phyloP scores from a whole-genome alignment of 1,284 basidiomycete genomes.

The Sphagnurus paluster region DNA sequence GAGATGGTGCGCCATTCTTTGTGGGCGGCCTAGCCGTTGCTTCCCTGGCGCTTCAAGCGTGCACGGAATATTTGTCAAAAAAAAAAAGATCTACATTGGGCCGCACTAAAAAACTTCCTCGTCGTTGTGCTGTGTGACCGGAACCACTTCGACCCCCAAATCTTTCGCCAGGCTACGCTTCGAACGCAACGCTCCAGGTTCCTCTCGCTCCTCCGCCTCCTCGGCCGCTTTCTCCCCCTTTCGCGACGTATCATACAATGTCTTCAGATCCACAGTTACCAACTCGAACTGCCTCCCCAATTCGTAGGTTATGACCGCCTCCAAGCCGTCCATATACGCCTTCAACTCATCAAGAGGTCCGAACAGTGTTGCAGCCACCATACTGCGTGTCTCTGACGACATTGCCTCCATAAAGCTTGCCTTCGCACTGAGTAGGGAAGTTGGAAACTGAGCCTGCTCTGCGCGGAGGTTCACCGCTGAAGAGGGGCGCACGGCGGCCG shows the following conservation, averaged over 20 bases:
- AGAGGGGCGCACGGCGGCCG: slow-evolving; percentile 18
- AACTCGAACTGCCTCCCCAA: slow-evolving; percentile 17
- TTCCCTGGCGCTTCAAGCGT: too few species aligned
- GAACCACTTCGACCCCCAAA: slow-evolving; percentile 5
- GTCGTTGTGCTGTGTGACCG: slow-evolving; percentile 1
- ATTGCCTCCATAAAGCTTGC: slow-evolving; percentile 19
- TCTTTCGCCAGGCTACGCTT: slow-evolving; percentile 5
- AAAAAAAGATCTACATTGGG: too few species aligned
- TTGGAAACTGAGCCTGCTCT: slow-evolving; percentile 36
- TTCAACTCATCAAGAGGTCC: slow-evolving; percentile 19
- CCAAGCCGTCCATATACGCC: slow-evolving; percentile 20
- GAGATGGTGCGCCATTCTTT: too few species aligned
- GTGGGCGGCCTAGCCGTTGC: too few species aligned
- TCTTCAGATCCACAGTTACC: slow-evolving; percentile 17
- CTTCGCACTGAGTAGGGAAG: slow-evolving; percentile 16
- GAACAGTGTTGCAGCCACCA: slow-evolving; percentile 15
- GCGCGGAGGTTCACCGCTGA: slow-evolving; percentile 31
- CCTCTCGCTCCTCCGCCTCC: background rate
- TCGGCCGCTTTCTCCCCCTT: background rate
- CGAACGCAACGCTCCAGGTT: background rate
- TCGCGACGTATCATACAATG: slow-evolving; percentile 9
- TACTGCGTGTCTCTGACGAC: slow-evolving; percentile 20
- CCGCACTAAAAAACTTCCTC: slow-evolving; percentile 19
- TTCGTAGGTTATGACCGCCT: slow-evolving; percentile 15
- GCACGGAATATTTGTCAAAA: too few species aligned